Conservation (phyloP, 2,329 filamentous ascomycete species). For the Aureobasidium sp. region DNA sequence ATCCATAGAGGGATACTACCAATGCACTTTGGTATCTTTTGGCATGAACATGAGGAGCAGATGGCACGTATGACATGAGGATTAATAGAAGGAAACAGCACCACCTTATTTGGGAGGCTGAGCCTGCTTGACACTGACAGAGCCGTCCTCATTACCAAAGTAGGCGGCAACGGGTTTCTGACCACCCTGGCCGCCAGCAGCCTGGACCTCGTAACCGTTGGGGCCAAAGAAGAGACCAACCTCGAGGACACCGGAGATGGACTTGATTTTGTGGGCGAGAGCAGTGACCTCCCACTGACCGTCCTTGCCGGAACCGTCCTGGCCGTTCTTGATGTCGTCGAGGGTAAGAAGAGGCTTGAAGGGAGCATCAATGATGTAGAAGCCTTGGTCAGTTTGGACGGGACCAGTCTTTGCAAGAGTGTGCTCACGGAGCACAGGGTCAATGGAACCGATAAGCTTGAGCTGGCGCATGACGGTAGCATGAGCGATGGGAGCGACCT, state of each 20-base stretch:
- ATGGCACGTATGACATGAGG: background rate
- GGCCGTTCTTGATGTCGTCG: constrained; percentile 44
- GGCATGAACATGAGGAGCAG: background rate
- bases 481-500: constrained; percentile 81
- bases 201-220: constrained; percentile 63
- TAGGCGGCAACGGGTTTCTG: constrained; percentile 93
- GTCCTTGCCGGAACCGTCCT: constrained; percentile 35
- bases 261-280: constrained; percentile 68
- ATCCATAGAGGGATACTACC: background rate
- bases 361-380: constrained; percentile 87
- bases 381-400: constrained; percentile 76
- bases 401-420: constrained; percentile 73
- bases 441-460: constrained; percentile 61
- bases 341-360: constrained; percentile 65
- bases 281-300: constrained; percentile 74
- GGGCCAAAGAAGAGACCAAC: constrained; percentile 83
- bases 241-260: constrained; percentile 80
- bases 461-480: constrained; percentile 70
- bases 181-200: constrained; percentile 56
- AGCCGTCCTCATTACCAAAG: constrained; percentile 73
- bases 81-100: background rate
- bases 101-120: background rate
- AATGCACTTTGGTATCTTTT: constrained; percentile 15
- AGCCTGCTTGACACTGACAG: constrained; percentile 27
- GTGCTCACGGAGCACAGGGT: constrained; percentile 66